phyloP scores from a whole-genome alignment of 768 basidiomycete genomes.

The Tylopilus sp. region DNA sequence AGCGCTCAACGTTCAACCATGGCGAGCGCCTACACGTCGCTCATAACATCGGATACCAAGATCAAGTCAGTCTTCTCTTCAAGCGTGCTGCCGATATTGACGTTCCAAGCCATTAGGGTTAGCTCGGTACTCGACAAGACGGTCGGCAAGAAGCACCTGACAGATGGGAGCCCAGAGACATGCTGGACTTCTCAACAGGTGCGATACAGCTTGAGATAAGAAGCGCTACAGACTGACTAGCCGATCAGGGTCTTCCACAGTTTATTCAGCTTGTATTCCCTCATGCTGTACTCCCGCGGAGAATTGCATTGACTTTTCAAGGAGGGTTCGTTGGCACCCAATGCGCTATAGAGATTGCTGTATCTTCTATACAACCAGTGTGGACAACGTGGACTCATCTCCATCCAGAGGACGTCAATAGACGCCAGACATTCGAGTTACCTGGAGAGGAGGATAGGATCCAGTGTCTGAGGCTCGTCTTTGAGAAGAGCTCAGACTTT shows the following conservation, averaged over 20 bases:
- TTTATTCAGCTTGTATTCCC: slow-evolving; percentile 64
- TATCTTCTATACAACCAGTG: slow-evolving; percentile 30
- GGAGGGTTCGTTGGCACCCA: slow-evolving; percentile 79
- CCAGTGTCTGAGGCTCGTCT: slow-evolving; percentile 57
- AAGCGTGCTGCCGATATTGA: slow-evolving; percentile 15
- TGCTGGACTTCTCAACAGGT: slow-evolving; percentile 87
- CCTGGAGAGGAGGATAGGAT: slow-evolving; percentile 27
- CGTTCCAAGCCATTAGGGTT: slow-evolving; percentile 45
- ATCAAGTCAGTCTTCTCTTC: slow-evolving; percentile 39
- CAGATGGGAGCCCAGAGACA: slow-evolving; percentile 70
- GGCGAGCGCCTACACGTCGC: slow-evolving; percentile 17
- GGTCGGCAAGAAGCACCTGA: slow-evolving; percentile 64
- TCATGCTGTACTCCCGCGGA: slow-evolving; percentile 49
- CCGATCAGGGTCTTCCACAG: slow-evolving; percentile 69
- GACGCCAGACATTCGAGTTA: slow-evolving; percentile 65
- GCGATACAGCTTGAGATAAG: slow-evolving; percentile 5
- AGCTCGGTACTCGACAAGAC: slow-evolving; percentile 78
- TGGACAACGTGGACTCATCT: slow-evolving; percentile 55
- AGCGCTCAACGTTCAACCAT: too few species aligned
- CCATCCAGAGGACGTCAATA: slow-evolving; percentile 80
- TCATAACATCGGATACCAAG: slow-evolving; percentile 24
- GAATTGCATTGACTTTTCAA: slow-evolving; percentile 69
- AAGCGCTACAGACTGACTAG: slow-evolving; percentile 6
- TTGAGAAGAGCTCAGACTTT: slow-evolving; percentile 81
- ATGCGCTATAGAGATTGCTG: slow-evolving; percentile 48